A percentile compares a stretch with the other conserved stretches of the same genome.
phyloP scores from a whole-genome alignment of 352 stramenopile genomes.

The Pythium myriotylum region DNA sequence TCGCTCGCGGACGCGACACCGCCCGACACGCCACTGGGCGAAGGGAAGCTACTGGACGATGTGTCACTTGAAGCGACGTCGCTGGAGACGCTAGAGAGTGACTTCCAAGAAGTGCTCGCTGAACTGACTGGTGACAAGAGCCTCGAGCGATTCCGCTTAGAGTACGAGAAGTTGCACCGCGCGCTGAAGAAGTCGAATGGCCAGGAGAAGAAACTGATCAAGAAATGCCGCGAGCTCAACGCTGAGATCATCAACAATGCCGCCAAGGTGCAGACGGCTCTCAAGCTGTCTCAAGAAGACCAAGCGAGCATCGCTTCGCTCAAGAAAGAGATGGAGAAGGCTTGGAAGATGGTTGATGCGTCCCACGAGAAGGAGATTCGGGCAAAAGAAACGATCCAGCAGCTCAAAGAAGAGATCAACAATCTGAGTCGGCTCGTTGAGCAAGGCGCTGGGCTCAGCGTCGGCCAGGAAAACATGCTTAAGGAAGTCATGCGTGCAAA shows the following conservation, averaged over 20 bases:
- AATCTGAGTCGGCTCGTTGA: slow-evolving; percentile 96
- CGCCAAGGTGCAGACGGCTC: slow-evolving; percentile 93
- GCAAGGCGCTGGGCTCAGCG: slow-evolving; percentile 90
- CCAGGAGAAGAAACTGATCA: slow-evolving; percentile 96
- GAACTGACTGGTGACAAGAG: slow-evolving; percentile 93
- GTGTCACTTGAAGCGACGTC: slow-evolving; percentile 55
- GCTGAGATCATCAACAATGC: slow-evolving; percentile 96
- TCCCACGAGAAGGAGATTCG: slow-evolving; percentile 94
- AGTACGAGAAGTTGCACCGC: slow-evolving; percentile 96
- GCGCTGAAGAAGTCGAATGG: slow-evolving; percentile 93
- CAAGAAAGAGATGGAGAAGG: slow-evolving; percentile 97
- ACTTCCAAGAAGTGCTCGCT: slow-evolving; percentile 93
- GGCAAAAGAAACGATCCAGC: slow-evolving; percentile 94
- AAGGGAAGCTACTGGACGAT: slow-evolving; percentile 54
- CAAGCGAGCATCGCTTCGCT: slow-evolving; percentile 92
- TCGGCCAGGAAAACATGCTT: slow-evolving; percentile 93
- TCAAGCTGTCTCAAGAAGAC: slow-evolving; percentile 95
- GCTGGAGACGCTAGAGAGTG: slow-evolving; percentile 90
- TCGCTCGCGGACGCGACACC: slow-evolving; percentile 24
- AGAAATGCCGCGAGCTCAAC: slow-evolving; percentile 95
- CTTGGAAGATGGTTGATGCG: slow-evolving; percentile 95
- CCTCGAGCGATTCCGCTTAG: slow-evolving; percentile 92
- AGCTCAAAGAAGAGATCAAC: slow-evolving; percentile 96
- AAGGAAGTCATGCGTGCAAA: slow-evolving; percentile 91
- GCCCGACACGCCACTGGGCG: slow-evolving; percentile 28